These are phyloP conservation scores for Cystoisospora suis DNA, from an alignment of 169 alveolate species.

Conservation along the genomic window DNA sequence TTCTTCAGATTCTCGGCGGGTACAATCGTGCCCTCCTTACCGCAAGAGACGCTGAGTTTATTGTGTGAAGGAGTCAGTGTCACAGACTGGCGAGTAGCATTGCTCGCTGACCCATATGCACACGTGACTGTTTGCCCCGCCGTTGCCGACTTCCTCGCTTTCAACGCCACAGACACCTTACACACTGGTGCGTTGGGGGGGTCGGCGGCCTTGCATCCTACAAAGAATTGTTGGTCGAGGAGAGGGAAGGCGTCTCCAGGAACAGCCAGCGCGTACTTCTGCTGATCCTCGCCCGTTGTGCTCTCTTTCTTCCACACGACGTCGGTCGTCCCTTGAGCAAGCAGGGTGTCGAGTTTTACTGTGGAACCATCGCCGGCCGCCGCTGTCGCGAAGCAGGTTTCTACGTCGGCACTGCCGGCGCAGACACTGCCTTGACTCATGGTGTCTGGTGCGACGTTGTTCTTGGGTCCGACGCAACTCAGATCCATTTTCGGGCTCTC, in stretches of 20 bases:
- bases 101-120: background rate
- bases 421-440: no score
- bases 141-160: background rate
- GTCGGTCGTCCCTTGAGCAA: no score
- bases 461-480: no score
- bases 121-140: background rate
- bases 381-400: no score
- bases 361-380: no score
- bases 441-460: no score
- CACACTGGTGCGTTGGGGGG: background rate
- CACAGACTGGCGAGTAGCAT: background rate
- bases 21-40: background rate
- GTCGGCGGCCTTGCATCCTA: background rate
- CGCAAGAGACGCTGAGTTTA: background rate
- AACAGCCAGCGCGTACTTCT: no score
- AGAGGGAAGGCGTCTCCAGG: background rate
- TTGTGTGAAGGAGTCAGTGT: background rate
- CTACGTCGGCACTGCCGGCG: no score
- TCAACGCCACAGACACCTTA: background rate
- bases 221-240: constrained; percentile 13
- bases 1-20: background rate
- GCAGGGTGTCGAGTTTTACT: no score
- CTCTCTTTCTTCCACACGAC: no score
- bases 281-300: no score
- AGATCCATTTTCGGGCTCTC: no score